Conservation (phyloP, 2,329 filamentous ascomycete species). For the Aspergillus ochraceoroseus region DNA sequence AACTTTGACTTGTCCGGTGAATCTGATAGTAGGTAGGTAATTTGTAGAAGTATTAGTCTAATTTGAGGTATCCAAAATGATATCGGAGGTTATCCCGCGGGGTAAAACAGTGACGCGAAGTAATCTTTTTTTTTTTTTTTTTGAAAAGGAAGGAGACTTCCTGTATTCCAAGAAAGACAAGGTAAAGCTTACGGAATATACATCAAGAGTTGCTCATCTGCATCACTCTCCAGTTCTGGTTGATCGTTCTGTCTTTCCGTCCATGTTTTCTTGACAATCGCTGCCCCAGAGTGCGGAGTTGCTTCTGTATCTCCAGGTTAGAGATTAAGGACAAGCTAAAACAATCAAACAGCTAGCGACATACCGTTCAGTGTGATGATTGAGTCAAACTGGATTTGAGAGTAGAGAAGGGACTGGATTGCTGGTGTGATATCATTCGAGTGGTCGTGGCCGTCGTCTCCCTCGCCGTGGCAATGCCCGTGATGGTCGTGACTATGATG, state of each 20-base stretch:
- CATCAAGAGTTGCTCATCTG: constrained; percentile 91
- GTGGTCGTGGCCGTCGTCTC: constrained; percentile 68
- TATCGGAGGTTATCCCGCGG: no score
- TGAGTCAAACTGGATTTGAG: constrained; percentile 82
- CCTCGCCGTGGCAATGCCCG: constrained; percentile 45
- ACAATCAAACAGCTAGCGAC: not conserved
- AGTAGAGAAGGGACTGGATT: constrained; percentile 83
- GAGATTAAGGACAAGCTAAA: not conserved
- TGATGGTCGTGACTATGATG: constrained; percentile 39
- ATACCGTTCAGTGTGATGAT: constrained; percentile 75
- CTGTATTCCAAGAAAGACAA: no score
- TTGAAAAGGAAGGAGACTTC: no score
- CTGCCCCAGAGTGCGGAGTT: constrained; percentile 60
- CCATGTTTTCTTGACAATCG: constrained; percentile 87
- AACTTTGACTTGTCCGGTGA: constrained; percentile 88
- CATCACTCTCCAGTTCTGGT: constrained; percentile 77
- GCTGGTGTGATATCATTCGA: constrained; percentile 88
- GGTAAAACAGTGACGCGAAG: no score
- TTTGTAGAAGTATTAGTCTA: no score
- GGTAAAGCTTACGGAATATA: constrained; percentile 67
- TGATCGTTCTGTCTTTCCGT: constrained; percentile 64
- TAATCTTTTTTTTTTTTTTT: no score
- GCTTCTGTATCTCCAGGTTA: constrained; percentile 46
- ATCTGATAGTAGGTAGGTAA: constrained; percentile 54
- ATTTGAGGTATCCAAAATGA: no score